Percentiles rank a stretch among this genome's conserved stretches.
These are phyloP conservation scores for Cladophialophora exuberans DNA, from an alignment of 2,329 filamentous ascomycete genomes.

Conservation along the genomic window DNA sequence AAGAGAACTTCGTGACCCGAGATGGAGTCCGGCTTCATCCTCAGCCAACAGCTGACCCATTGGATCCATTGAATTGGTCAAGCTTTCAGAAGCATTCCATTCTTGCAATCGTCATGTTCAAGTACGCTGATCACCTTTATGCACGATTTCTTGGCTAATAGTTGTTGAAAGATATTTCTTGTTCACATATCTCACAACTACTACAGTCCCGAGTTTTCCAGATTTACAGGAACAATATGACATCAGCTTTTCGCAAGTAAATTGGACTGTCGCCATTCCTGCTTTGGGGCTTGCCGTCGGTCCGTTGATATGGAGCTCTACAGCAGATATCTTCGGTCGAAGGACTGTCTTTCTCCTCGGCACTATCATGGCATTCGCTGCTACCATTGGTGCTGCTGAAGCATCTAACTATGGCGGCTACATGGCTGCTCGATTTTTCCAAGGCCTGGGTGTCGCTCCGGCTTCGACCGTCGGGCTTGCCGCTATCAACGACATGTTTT, in stretches of 20 bases:
- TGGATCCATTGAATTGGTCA: constrained; percentile 62
- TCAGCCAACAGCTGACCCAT: constrained; percentile 48
- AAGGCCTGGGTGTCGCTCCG: constrained; percentile 59
- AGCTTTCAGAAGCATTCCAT: constrained; percentile 52
- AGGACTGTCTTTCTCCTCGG: constrained; percentile 54
- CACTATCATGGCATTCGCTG: constrained; percentile 46
- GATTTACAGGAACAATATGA: constrained; percentile 53
- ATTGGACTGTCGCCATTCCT: constrained; percentile 60
- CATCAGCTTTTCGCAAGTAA: constrained; percentile 52
- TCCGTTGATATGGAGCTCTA: constrained; percentile 54
- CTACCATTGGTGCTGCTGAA: constrained; percentile 48
- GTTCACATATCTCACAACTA: constrained; percentile 63
- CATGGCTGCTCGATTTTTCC: constrained; percentile 63
- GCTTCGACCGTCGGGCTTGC: constrained; percentile 60
- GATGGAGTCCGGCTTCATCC: constrained; percentile 44
- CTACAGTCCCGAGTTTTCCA: constrained; percentile 58
- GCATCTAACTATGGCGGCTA: constrained; percentile 52
- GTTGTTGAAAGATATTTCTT: constrained; percentile 61
- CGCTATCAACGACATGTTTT: constrained; percentile 59
- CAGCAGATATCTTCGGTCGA: constrained; percentile 58
- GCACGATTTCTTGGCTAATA: too few species aligned
- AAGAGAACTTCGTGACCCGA: constrained; percentile 25
- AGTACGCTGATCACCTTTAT: constrained; percentile 41
- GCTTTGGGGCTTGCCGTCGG: constrained; percentile 56
- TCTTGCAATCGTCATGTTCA: constrained; percentile 57